Base-by-base conservation (phyloP, 208 protist species). In the Vickermania ingenoplastis region DNA sequence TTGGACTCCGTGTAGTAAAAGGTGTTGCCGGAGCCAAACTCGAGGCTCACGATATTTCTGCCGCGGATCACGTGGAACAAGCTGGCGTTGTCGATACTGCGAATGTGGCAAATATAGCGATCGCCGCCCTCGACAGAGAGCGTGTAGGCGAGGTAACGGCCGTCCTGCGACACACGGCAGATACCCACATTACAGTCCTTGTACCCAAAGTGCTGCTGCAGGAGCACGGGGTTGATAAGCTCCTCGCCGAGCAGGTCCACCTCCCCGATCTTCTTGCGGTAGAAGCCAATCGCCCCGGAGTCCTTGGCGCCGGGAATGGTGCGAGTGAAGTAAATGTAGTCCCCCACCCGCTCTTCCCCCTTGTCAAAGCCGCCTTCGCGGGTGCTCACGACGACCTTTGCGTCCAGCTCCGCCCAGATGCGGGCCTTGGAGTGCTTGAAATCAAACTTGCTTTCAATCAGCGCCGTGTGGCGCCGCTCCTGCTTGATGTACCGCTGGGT, bases 1-100 rank as follows among this genome's bases (percentile, higher is more conserved):
- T 95, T 95, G 13, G 85, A 92, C 57, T 92, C 85, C 11, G 89
- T 95, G 67, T 87, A 95, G 68, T 91, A 95, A 64, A 95, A 87
- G 26, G 88, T 63, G 59, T 86, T 89, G 13, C 77, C 69, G 3
- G 81, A 81, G 3, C 89, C 86, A 67, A 95, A 95, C 69, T 95
- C 89, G 56, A 95, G 89, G 67, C 81, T 90, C 4, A 92, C 86
- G 72, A 95, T 95, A 52, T 91, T 95, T 31, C 78, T 89, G 2
- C 89, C 84, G 59, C 83, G 83, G 56, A 95, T 92, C 22, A 95
- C 86, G 58, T 95, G 89, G 59, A 92, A 95, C 23, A 92, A 55
- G 57, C 79, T 89, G 2, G 84, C 78, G 59, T 92, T 92, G 60
- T 95, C 89, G 28, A 95, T 83, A 58, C 83, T 92, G 28, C 89